Evolutionary conservation across 108 stramenopile species (phyloP), one percentile per base, ranked within the genome.

Genomic region (Hondaea fermentalgiana): DNA sequence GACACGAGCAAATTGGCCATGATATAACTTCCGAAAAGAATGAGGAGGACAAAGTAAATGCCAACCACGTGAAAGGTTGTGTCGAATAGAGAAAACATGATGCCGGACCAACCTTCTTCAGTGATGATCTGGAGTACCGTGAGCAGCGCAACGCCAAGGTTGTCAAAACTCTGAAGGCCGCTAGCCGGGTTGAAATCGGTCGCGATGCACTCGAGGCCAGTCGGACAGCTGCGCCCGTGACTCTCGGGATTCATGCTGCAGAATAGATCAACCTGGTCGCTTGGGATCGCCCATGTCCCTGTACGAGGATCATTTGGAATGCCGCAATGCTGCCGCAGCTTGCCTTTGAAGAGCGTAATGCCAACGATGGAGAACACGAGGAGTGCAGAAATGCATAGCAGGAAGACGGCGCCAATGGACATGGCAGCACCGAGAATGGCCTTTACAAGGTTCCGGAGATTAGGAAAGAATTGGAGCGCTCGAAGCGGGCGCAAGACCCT

Each of bases 71-170:
- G 72, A 19, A 21, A 21, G 49, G 92, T 90, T 12, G 76, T 83
- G 76, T 83, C 76, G 4, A 83, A 83, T n/a, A 91, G 58, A 60
- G 91, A 87, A 59, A 94, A 93, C 92, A 95, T 92, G 59, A 95
- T 92, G 47, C 89, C 87, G 19, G 90, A 87, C 95, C 95, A 95
- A 3, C 95, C 96, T 93, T 96, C 95, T 89, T 94, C 87, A 72
- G 95, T 95, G 59, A 95, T 89, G 53, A 92, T 87, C 91, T 96
- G 96, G 72, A 96, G 95, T 23, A 93, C 89, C 4, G 93, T 92
- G 57, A 95, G 25, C 43, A 95, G 93, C 5, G 95, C 93, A 19
- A 87, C 60, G 55, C 55, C 45, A 55, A 95, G 91, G 87, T 93
- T 89, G 87, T 96, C 94, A 59, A 94, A 95, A 44, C 55, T 88